Base-by-base conservation (phyloP, 371 early-diverging fungal genomes). In the Coemansia sp. region DNA sequence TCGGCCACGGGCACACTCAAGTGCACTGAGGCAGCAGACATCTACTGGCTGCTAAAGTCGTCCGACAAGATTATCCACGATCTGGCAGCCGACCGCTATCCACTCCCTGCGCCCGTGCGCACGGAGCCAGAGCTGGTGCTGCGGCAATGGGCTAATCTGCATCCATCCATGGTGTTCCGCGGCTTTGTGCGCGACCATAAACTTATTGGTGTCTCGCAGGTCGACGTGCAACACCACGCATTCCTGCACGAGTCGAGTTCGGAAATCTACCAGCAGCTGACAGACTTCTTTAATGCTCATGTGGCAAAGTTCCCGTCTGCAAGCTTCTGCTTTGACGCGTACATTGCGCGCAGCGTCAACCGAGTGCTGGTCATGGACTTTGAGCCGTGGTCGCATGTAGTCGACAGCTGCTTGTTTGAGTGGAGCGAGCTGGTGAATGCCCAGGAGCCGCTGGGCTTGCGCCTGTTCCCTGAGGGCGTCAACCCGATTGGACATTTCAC, bases 161-260 rank as follows among this genome's bases (percentile, higher is more conserved):
- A 86, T 26, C 94, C 94, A 2, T 88, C 95, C 0, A 87, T 94
- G 90, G 94, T 95, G 76, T 97, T 95, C 74, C 79, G 98, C 31
- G 92, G 94, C 63, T 96, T 96, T 86, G 93, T 96, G 30, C 81
- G 81, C 45, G 69, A 84, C 26, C 69, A 78, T 14, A 72, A 82
- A 42, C 68, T 94, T 12, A 65, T 89, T 40, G 94, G 76, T 4
- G 86, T 90, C 8, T 84, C 85, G 38, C 90, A 92, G 63, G 77
- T 90, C 8, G 91, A 92, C 63, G 66, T 83, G 60, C 89, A 88
- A 45, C 88, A 81, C 66, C 94, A 94, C 70, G 81, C 78, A 3
- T 95, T 93, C 68, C 69, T 97, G 34, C 65, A 63, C 11, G 83
- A 80, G 2, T 81, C 84, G 55, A 63, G 81, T 33, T 81, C 84